Conservation (phyloP, 495 filamentous ascomycete species). For the Podospora tetraspora region DNA sequence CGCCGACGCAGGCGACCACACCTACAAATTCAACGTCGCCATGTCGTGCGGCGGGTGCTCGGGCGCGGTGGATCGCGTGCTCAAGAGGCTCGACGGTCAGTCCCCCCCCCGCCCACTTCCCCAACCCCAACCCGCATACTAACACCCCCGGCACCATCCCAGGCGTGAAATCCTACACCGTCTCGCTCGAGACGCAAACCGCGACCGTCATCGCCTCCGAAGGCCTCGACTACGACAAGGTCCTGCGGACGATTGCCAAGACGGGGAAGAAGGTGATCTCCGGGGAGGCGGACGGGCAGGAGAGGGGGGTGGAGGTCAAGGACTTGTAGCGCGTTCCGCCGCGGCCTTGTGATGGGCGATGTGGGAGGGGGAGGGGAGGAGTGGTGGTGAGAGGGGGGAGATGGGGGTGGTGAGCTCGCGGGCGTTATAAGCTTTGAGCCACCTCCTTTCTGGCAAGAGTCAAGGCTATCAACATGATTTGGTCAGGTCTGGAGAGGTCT, state of each 20-base stretch:
- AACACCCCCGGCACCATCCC: background rate
- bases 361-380: too few species aligned
- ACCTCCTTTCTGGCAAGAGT: too few species aligned
- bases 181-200: constrained; percentile 77
- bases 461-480: too few species aligned
- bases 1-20: constrained; percentile 32
- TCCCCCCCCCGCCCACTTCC: constrained; percentile 4
- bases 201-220: constrained; percentile 64
- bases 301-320: constrained; percentile 41
- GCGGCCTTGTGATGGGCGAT: background rate
- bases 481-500: too few species aligned
- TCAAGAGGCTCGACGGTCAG: constrained; percentile 88
- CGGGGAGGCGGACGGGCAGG: constrained; percentile 56
- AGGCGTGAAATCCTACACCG: constrained; percentile 84
- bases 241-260: constrained; percentile 86
- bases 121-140: background rate
- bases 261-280: constrained; percentile 85
- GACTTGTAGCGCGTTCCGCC: too few species aligned
- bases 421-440: too few species aligned
- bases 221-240: constrained; percentile 65
- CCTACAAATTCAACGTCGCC: constrained; percentile 62
- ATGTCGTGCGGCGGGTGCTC: constrained; percentile 65
- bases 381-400: too few species aligned
- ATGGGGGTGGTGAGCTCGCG: too few species aligned
- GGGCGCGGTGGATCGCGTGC: constrained; percentile 71